Percentiles rank a stretch among this genome's conserved stretches.
These are phyloP conservation scores for Paramecium caudatum DNA, from an alignment of 73 alveolate species.

Conservation along the genomic window DNA sequence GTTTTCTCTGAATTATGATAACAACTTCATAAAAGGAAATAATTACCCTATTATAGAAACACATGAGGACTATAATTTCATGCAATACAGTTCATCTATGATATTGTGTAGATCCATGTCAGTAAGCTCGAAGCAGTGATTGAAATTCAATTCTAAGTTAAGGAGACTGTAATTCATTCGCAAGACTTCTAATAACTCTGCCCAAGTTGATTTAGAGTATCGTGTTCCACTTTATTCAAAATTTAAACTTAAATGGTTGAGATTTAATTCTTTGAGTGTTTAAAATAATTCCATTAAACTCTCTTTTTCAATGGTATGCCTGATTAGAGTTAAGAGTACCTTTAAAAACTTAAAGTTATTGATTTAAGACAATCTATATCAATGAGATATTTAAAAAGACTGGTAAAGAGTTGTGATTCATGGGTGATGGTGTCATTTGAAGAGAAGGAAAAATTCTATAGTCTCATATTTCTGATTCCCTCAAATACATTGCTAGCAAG, in stretches of 20 bases:
- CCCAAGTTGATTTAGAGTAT: conserved; percentile 12
- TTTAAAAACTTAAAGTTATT: conserved; percentile 11
- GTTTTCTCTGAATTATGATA: conserved; percentile 56
- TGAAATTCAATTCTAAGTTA: conserved; percentile 48
- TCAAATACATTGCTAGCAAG: conserved; percentile 29
- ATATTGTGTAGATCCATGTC: conserved; percentile 21
- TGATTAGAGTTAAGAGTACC: background rate
- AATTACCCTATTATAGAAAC: conserved; percentile 52
- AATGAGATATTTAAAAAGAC: conserved; percentile 3
- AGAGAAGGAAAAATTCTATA: background rate
- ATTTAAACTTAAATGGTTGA: background rate
- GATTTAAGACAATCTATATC: conserved; percentile 30
- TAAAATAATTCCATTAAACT: background rate
- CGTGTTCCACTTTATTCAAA: conserved; percentile 13
- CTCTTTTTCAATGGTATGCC: background rate
- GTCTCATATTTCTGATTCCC: conserved; percentile 3
- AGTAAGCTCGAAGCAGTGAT: conserved; percentile 38
- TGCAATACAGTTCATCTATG: conserved; percentile 24
- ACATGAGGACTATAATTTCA: background rate
- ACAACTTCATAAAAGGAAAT: background rate
- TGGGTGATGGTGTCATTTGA: conserved; percentile 11
- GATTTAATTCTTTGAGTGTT: background rate
- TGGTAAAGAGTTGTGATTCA: background rate
- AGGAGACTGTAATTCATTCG: background rate
- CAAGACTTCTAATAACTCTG: conserved; percentile 18